A percentile compares a stretch with the other conserved stretches of the same genome.
Conservation (phyloP, 257 asterid species). For the Handroanthus guayacan region DNA sequence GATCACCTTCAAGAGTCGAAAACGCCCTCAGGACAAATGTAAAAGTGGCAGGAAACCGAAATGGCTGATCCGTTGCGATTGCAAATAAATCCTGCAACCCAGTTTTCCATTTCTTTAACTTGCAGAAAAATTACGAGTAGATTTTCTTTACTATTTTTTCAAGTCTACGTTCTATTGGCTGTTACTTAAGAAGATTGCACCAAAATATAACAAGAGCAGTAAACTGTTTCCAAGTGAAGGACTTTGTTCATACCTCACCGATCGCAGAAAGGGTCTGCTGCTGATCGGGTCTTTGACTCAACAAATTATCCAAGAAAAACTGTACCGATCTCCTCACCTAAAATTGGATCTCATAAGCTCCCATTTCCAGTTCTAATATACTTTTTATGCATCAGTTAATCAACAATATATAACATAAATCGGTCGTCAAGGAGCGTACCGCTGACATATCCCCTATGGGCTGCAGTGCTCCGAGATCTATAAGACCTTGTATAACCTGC, state of each 20-base stretch:
- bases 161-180: too few species aligned
- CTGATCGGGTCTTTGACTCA: constrained; percentile 84
- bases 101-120: not conserved
- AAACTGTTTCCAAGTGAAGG: not conserved
- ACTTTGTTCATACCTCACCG: constrained; percentile 74
- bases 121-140: not conserved
- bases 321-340: constrained; percentile 95
- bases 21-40: constrained; percentile 94
- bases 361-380: too few species aligned
- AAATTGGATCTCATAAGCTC: not conserved
- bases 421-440: constrained; percentile 48
- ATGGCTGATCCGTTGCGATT: constrained; percentile 97
- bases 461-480: constrained; percentile 95
- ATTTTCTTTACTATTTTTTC: too few species aligned
- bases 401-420: constrained; percentile 2
- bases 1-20: constrained; percentile 93
- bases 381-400: not conserved
- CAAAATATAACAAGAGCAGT: too few species aligned
- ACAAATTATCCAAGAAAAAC: constrained; percentile 93
- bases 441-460: constrained; percentile 96
- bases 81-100: constrained; percentile 93
- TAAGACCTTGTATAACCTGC: constrained; percentile 89
- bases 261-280: constrained; percentile 95
- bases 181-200: too few species aligned
- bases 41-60: constrained; percentile 93